Evolutionary conservation across 768 basidiomycete genomes (phyloP), one percentile per base, ranked within the genome.

Genomic region (Leccinum fibrillosum): DNA sequence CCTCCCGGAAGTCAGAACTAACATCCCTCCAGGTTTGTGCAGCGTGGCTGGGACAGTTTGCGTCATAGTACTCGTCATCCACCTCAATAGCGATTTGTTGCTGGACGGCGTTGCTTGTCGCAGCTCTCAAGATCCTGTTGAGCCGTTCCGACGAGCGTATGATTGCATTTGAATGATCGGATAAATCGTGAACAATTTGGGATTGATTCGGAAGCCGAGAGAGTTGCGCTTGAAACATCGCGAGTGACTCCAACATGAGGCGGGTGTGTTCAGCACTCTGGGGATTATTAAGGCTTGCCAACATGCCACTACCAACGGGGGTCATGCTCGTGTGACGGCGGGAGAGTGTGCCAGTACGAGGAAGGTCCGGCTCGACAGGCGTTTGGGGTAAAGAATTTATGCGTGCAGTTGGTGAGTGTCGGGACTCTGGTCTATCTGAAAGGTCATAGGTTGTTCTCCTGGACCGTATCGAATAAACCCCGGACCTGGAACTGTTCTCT

Each of bases 1-100:
- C 80, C 53, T 93, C 91, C 37, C 90, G 74, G 64, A 84, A 89
- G 62, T 93, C 90, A 9, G 79, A 80, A 1, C 88, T 87, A 5
- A 92, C 80, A 49, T 78, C 75, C 54, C 80, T 76, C 90, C 90
- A 92, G 28, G 90, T 73, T 54, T 85, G 83, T 11, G 76, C 78
- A 25, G 82, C 62, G 48, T 80, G 74, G 63, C 73, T 68, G 47
- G 66, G 66, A 12, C 60, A 63, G 11, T 62, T 67, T n/a, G 47
- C 61, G 3, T 59, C 61, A 23, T 62, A 62, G 37, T 60, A 61
- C 54, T 77, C 79, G 34, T 79, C 82, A 10, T 81, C 82, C 2
- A 92, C 84, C 68, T 93, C 91, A 0, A 86, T 82, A 39, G 88
- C 82, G 50, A 94, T 86, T 71, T 91, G 88, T 54, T 82, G 79